phyloP scores from a whole-genome alignment of 495 filamentous ascomycete species.

The Penicillium paradoxum region DNA sequence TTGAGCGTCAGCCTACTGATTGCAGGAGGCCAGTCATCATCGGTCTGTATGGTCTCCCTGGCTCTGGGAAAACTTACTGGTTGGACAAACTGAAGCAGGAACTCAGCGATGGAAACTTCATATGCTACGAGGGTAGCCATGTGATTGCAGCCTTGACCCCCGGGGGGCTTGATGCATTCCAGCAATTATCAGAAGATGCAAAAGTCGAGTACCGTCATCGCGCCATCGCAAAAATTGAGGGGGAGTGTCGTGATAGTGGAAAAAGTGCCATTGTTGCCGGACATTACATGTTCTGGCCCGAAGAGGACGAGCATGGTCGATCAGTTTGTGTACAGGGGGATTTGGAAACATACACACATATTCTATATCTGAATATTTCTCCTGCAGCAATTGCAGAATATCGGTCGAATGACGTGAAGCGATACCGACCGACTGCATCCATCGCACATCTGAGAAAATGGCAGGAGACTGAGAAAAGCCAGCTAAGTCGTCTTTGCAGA shows the following conservation, averaged over 20 bases:
- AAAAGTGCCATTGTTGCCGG: slow-evolving; percentile 51
- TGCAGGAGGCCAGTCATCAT: slow-evolving; percentile 39
- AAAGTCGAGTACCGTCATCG: slow-evolving; percentile 38
- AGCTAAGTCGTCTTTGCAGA: slow-evolving; percentile 47
- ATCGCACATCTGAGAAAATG: slow-evolving; percentile 44
- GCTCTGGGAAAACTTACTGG: slow-evolving; percentile 54
- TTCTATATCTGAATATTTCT: slow-evolving; percentile 54
- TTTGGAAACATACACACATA: slow-evolving; percentile 51
- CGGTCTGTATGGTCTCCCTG: slow-evolving; percentile 58
- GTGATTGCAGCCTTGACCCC: slow-evolving; percentile 43
- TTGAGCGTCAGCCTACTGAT: too few species aligned
- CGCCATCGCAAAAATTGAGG: slow-evolving; percentile 46
- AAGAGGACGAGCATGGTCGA: slow-evolving; percentile 26
- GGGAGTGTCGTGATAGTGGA: slow-evolving; percentile 32
- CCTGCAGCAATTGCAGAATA: slow-evolving; percentile 32
- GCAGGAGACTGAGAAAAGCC: slow-evolving; percentile 46
- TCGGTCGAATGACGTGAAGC: slow-evolving; percentile 34
- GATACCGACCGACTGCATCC: slow-evolving; percentile 32
- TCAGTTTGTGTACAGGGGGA: slow-evolving; percentile 46
- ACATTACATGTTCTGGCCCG: slow-evolving; percentile 58
- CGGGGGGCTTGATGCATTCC: slow-evolving; percentile 51
- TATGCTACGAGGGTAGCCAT: slow-evolving; percentile 51
- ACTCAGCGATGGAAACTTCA: slow-evolving; percentile 37
- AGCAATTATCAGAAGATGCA: slow-evolving; percentile 34
- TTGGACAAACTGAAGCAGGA: slow-evolving; percentile 35